Conservation (phyloP, 768 basidiomycete species). For the Lactifluus echinatus region DNA sequence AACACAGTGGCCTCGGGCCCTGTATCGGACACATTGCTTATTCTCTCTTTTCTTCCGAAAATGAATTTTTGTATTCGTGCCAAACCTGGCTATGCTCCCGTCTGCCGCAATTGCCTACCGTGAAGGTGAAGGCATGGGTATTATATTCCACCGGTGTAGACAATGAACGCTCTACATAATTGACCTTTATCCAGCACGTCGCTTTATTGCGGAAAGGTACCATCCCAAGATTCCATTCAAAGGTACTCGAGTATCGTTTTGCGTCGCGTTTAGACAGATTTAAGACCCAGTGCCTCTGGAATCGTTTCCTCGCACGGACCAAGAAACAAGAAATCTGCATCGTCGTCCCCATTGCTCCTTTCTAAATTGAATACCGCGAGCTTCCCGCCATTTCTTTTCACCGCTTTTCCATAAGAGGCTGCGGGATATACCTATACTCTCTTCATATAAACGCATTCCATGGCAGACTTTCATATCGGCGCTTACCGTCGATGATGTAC, state of each 20-base stretch:
- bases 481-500: constrained; percentile 30
- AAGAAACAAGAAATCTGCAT: constrained; percentile 43
- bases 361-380: constrained; percentile 33
- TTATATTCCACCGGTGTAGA: no score
- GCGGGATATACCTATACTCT: constrained; percentile 29
- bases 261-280: not conserved
- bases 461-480: not conserved
- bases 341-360: constrained; percentile 28
- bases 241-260: not conserved
- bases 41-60: not conserved
- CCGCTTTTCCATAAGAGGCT: constrained; percentile 24
- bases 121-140: no score
- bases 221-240: not conserved
- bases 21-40: not conserved
- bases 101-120: not conserved
- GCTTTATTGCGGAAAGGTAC: not conserved
- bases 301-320: constrained; percentile 42
- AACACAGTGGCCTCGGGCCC: not conserved
- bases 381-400: constrained; percentile 28
- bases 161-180: no score
- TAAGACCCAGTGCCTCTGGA: constrained; percentile 31
- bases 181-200: no score
- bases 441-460: not conserved
- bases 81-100: not conserved
- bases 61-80: not conserved